phyloP scores from a whole-genome alignment of 2,329 filamentous ascomycete genomes.

The Drechslera avenae region DNA sequence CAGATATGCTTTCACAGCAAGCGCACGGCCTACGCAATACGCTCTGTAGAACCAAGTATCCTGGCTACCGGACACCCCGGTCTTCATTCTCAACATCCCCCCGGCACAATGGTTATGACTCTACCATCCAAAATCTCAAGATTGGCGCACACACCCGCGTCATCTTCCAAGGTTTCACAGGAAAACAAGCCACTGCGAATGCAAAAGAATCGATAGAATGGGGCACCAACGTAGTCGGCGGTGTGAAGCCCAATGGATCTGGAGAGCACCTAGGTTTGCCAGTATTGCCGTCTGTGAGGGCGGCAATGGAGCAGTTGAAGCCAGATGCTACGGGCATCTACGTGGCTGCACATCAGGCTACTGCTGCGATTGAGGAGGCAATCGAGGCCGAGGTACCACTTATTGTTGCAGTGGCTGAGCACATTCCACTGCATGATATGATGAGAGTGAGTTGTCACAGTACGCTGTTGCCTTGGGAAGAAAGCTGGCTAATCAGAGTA shows the following conservation, averaged over 20 bases:
- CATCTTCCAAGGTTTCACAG: conserved; percentile 74
- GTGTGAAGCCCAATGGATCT: conserved; percentile 72
- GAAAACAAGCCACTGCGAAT: conserved; percentile 72
- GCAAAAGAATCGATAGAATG: conserved; percentile 76
- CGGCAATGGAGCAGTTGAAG: conserved; percentile 70
- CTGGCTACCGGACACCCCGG: conserved; percentile 10
- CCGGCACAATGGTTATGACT: conserved; percentile 56
- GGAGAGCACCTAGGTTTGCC: conserved; percentile 76
- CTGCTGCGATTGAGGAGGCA: conserved; percentile 76
- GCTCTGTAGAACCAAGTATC: conserved; percentile 1
- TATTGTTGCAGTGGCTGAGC: conserved; percentile 79
- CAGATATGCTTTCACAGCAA: conserved; percentile 23
- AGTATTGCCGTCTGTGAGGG: conserved; percentile 69
- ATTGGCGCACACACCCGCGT: conserved; percentile 70
- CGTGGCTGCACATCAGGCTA: conserved; percentile 75
- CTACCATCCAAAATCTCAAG: conserved; percentile 69
- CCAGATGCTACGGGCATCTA: conserved; percentile 81
- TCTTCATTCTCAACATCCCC: conserved; percentile 38
- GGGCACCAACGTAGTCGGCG: conserved; percentile 80
- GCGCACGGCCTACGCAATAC: conserved; percentile 16
- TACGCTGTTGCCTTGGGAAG: not conserved
- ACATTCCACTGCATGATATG: conserved; percentile 79
- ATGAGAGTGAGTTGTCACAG: conserved; percentile 61
- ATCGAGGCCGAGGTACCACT: conserved; percentile 79
- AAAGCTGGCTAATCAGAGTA: conserved; percentile 38